These are phyloP conservation scores for Amphicarpaea edgeworthii DNA, from an alignment of 306 rosid genomes.

Conservation along the genomic window DNA sequence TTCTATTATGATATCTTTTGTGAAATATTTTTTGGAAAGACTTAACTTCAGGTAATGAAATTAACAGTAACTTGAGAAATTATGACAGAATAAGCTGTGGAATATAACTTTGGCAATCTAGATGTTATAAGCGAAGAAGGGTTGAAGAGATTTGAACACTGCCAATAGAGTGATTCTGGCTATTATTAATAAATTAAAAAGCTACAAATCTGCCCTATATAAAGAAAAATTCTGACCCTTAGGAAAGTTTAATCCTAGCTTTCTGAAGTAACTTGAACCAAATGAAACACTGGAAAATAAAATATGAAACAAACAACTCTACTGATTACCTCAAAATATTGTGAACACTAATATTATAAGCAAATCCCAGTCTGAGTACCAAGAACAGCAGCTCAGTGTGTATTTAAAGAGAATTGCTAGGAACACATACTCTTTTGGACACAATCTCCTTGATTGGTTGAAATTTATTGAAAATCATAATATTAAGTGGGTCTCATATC, in stretches of 20 bases:
- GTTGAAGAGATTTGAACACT: neutral
- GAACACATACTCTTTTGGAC: too few relatives aligned
- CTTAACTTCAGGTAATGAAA: neutral
- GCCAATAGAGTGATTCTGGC: neutral
- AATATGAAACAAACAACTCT: neutral
- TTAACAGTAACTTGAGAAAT: neutral
- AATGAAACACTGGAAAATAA: neutral
- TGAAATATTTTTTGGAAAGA: neutral
- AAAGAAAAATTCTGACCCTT: neutral
- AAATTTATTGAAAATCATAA: too few relatives aligned
- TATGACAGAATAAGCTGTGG: neutral
- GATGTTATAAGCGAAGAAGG: neutral
- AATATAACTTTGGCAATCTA: neutral
- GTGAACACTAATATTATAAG: neutral
- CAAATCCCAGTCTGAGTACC: neutral
- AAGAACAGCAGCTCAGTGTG: neutral
- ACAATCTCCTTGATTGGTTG: too few relatives aligned
- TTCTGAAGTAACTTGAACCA: neutral
- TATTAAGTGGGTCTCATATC: too few relatives aligned
- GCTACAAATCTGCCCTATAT: neutral
- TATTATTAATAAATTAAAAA: neutral
- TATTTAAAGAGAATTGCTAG: neutral
- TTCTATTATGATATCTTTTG: neutral
- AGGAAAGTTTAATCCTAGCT: neutral
- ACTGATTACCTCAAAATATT: neutral